Conservation (phyloP, 768 basidiomycete genomes). For the Naganishia vishniacii region DNA sequence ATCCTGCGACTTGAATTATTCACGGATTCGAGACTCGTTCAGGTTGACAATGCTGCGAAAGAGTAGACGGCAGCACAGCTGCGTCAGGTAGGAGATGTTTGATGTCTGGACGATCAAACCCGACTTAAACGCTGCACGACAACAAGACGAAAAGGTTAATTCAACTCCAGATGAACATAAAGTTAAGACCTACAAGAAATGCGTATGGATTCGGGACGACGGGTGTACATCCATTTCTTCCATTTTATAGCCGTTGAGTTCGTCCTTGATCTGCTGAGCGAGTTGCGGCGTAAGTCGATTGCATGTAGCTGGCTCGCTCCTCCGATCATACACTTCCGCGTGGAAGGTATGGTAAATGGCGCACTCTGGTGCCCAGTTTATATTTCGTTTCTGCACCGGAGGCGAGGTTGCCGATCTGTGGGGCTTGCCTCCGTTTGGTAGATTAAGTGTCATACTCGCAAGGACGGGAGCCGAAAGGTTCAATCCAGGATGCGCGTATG, state of each 20-base stretch:
- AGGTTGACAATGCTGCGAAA: background rate
- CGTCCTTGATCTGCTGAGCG: slow-evolving; percentile 84
- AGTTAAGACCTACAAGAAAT: slow-evolving; percentile 40
- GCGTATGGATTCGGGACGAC: slow-evolving; percentile 70
- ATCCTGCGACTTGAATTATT: too few species aligned
- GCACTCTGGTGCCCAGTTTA: slow-evolving; percentile 84
- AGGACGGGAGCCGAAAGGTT: slow-evolving; percentile 88
- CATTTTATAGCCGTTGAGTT: slow-evolving; percentile 94
- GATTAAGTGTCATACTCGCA: slow-evolving; percentile 45
- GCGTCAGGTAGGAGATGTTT: background rate
- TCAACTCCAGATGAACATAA: background rate
- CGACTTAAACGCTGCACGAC: background rate
- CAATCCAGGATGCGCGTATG: slow-evolving; percentile 70
- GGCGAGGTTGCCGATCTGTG: slow-evolving; percentile 61
- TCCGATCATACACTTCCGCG: slow-evolving; percentile 79
- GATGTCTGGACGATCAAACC: background rate
- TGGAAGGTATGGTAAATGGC: slow-evolving; percentile 98
- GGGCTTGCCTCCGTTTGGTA: slow-evolving; percentile 6
- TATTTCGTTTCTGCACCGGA: slow-evolving; percentile 56
- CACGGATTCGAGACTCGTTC: too few species aligned
- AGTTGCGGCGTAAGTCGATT: slow-evolving; percentile 88
- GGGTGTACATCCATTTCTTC: slow-evolving; percentile 99
- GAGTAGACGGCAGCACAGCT: slow-evolving; percentile 11
- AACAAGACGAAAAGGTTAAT: background rate
- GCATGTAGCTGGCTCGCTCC: slow-evolving; percentile 95